Evolutionary conservation across 441 rosid species (phyloP), one percentile per base, ranked within the genome.

Genomic region (Raphanus hybrid): DNA sequence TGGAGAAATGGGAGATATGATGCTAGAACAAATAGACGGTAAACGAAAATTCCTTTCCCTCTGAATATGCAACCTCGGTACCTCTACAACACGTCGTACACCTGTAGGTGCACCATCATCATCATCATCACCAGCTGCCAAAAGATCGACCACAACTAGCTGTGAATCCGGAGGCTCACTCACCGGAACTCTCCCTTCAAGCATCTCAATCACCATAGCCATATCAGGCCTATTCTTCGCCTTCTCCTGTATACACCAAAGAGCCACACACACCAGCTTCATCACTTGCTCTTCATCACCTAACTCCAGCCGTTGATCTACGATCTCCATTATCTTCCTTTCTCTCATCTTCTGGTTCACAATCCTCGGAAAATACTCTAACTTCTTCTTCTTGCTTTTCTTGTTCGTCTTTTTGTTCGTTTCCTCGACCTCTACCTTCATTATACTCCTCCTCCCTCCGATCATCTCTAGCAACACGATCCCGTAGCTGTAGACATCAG

Each of bases 181-280:
- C 8, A 90, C 86, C 0, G 77, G 18, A 61, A 79, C 85, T 2
- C 87, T 82, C 20, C 94, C 92, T 81, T 94, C 91, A 5, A 93
- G 91, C 98, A 94, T 92, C 58, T 94, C 96, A 7, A 88, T 88
- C 57, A 94, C 91, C 12, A 27, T 76, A 12, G 64, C 81, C 97
- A 94, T 92, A 52, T 81, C 84, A 8, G 98, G 98, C 71, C 97
- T 85, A 5, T 79, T 85, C 80, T 79, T 79, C 12, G 87, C 82
- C 75, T 67, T 85, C 83, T 90, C 96, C 45, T 94, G 97, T 75
- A 92, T 88, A 83, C 98, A 94, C 98, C 97, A 94, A 64, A 93
- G 71, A n/a, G 94, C 97, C 23, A 90, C 84, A 67, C 32, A 29
- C 32, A 29, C 32, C 32, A 29, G 32, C 32, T 29, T 29, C 32